Percentiles rank a stretch among this genome's conserved stretches.
phyloP scores from a whole-genome alignment of 257 asterid genomes.

The Nicotiana knightiana region DNA sequence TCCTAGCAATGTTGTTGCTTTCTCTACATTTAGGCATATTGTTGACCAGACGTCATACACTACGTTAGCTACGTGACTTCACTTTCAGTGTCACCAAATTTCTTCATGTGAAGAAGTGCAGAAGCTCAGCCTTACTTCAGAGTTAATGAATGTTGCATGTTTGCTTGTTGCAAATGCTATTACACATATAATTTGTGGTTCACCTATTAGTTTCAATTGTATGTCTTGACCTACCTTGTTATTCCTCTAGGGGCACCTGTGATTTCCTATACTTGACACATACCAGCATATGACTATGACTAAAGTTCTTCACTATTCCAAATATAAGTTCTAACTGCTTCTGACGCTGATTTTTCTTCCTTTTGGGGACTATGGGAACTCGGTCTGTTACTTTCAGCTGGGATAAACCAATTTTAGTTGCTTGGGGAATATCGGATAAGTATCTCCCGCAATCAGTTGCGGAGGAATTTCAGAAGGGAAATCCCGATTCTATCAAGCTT shows the following conservation, averaged over 20 bases:
- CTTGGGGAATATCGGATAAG: constrained; percentile 95
- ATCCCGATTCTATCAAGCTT: constrained; percentile 50
- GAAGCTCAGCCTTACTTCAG: not conserved
- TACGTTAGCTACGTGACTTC: not conserved
- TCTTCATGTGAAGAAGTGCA: not conserved
- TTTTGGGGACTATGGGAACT: not conserved
- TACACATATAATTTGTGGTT: not conserved
- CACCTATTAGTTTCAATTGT: not conserved
- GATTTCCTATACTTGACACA: not conserved
- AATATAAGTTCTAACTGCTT: not conserved
- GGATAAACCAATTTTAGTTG: constrained; percentile 76
- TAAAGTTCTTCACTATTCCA: not conserved
- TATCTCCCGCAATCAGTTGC: constrained; percentile 91
- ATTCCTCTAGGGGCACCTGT: too few relatives aligned
- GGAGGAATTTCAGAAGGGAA: constrained; percentile 68
- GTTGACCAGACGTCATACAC: not conserved
- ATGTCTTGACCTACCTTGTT: too few relatives aligned
- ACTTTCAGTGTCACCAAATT: not conserved
- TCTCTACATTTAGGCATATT: not conserved
- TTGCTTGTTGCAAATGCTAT: not conserved
- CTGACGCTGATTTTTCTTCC: not conserved
- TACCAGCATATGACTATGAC: not conserved
- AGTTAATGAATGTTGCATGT: not conserved
- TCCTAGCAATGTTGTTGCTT: not conserved
- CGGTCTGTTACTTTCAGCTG: constrained; percentile 43